Conservation (phyloP, 1,284 basidiomycete species). For the Marasmius fiardii region DNA sequence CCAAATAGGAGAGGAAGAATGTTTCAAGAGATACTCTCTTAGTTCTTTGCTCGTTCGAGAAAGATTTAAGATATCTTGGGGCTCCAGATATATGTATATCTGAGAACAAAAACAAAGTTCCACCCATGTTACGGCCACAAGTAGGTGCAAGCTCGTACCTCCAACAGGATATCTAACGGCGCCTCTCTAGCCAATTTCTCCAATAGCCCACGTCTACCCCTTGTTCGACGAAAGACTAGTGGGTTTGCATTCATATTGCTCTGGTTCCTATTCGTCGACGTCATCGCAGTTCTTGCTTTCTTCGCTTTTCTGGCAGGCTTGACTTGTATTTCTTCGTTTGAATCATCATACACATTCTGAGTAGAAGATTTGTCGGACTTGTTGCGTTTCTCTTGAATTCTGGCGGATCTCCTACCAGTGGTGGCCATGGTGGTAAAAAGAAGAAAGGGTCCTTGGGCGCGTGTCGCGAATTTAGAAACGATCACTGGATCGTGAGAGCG, state of each 20-base stretch:
- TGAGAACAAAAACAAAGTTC: not conserved
- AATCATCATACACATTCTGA: no score
- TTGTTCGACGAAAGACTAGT: not conserved
- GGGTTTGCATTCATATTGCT: not conserved
- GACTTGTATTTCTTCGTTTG: no score
- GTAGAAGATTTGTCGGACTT: no score
- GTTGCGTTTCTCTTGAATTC: no score
- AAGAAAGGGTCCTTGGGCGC: no score
- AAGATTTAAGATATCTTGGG: constrained; percentile 2
- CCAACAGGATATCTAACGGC: not conserved
- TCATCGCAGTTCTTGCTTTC: not conserved
- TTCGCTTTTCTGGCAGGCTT: not conserved
- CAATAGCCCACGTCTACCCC: not conserved
- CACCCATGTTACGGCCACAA: no score
- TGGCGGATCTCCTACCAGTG: no score
- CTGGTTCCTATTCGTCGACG: not conserved
- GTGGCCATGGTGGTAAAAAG: no score
- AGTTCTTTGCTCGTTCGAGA: constrained; percentile 8
- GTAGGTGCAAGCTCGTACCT: not conserved
- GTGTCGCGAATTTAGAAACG: no score
- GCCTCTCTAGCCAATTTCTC: not conserved
- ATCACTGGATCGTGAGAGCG: no score
- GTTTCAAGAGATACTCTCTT: not conserved
- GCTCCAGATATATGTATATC: not conserved
- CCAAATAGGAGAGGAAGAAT: constrained; percentile 5